Percentiles rank a stretch among this genome's conserved stretches.
These are phyloP conservation scores for Zalaria sp. DNA, from an alignment of 2,329 filamentous ascomycete species.

Conservation along the genomic window DNA sequence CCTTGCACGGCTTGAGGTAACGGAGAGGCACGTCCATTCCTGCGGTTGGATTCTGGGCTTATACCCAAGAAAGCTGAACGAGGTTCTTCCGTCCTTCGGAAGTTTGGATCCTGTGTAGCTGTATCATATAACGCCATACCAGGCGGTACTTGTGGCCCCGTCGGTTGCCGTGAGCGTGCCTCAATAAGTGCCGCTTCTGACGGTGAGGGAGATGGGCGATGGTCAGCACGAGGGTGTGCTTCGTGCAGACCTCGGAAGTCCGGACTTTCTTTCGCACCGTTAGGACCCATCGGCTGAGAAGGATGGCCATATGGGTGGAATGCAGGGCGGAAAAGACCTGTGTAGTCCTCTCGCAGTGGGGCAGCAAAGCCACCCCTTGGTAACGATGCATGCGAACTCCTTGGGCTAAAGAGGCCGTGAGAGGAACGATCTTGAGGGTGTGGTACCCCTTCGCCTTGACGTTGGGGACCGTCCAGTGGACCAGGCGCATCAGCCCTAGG, in stretches of 20 bases:
- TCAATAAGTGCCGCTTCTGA: not conserved
- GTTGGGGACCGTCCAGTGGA: too few relatives aligned
- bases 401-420: not conserved
- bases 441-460: not conserved
- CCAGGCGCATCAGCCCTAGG: not conserved
- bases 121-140: conserved; percentile 2
- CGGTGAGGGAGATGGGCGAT: conserved; percentile 1
- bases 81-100: conserved; percentile 13
- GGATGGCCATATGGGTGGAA: conserved; percentile 7
- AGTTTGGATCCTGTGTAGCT: not conserved
- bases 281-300: conserved; percentile 7
- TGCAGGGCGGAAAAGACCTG: conserved; percentile 14
- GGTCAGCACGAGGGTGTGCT: not conserved
- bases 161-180: not conserved
- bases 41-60: conserved; percentile 58
- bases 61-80: conserved; percentile 57
- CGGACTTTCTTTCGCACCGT: conserved; percentile 1
- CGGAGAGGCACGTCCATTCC: conserved; percentile 72
- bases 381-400: conserved; percentile 6
- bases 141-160: conserved; percentile 1
- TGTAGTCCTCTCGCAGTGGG: conserved; percentile 16
- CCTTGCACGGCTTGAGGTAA: conserved; percentile 89
- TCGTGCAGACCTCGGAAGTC: conserved; percentile 4
- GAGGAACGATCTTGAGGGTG: not conserved
- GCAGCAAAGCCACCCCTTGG: conserved; percentile 11